phyloP scores from a whole-genome alignment of 768 basidiomycete species.

The Lactifluus volemus region DNA sequence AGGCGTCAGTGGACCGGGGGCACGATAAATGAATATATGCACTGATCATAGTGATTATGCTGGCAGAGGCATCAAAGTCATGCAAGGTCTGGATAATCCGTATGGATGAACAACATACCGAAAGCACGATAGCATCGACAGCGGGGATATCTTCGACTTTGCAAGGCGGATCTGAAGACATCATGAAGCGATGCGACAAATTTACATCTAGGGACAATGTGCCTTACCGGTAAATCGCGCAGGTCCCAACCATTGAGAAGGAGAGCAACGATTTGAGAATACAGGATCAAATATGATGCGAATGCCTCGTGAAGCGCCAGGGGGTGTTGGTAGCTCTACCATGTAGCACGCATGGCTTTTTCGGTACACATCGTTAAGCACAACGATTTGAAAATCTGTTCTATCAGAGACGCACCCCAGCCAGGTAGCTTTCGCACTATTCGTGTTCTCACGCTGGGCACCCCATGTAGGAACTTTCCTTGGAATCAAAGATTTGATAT shows the following conservation, averaged over 20 bases:
- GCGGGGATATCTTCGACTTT: constrained; percentile 37
- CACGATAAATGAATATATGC: background rate
- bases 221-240: constrained; percentile 27
- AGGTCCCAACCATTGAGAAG: constrained; percentile 27
- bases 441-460: constrained; percentile 1
- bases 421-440: constrained; percentile 16
- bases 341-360: constrained; percentile 32
- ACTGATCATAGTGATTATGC: constrained; percentile 36
- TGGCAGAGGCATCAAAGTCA: background rate
- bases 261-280: constrained; percentile 31
- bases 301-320: constrained; percentile 29
- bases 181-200: background rate
- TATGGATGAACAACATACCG: constrained; percentile 28
- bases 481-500: constrained; percentile 18
- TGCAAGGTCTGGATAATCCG: background rate
- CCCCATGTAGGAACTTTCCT: constrained; percentile 13
- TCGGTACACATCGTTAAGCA: background rate
- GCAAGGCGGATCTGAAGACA: constrained; percentile 29
- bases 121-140: constrained; percentile 42
- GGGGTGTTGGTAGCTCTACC: constrained; percentile 29
- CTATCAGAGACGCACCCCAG: constrained; percentile 9
- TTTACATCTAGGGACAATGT: background rate
- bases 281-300: constrained; percentile 34
- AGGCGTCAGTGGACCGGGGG: background rate
- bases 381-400: background rate